Base-by-base conservation (phyloP, 306 rosid species). In the Vigna nakashimae region DNA sequence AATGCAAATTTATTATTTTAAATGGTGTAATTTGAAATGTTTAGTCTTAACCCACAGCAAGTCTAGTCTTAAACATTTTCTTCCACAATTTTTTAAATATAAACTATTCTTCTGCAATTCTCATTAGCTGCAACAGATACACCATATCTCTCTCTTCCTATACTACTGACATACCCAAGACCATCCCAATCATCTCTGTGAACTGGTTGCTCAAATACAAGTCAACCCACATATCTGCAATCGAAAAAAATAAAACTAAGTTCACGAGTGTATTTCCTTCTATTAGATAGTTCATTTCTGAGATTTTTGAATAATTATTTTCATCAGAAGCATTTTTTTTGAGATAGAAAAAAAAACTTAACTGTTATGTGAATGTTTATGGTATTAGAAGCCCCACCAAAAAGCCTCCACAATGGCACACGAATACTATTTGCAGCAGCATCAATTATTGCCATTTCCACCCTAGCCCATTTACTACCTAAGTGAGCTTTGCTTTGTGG, bases 151-250 rank as follows among this genome's bases (percentile, higher is more conserved):
- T 91, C 89, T 84, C 90, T 82, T 1, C 97, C 91, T 32, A 89
- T 58, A 1, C 11, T 80, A 76, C 87, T 82, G 4, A 95, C 98
- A 73, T 86, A 64, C 75, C 91, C 92, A 71, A 95, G 98, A 69
- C 98, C 98, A 69, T 95, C 97, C 98, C 98, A 95, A 81, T 95
- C 97, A 82, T 95, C 97, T 85, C 98, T 87, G 52, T 94, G 92
- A 82, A 92, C 97, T 18, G 97, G 97, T 85, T 94, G 98, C 80
- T 94, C 98, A 73, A 90, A 90, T 57, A 94, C 86, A 80, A 51
- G 87, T 89, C 81, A 94, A 93, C 57, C 92, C 88, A 20, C 87
- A 94, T 77, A 74, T 89, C 97, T 94, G 92, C 49, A 82, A 69
- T 9, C 45, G 22, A 20, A 78, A 84, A 83, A 84, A 85, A 68